Evolutionary conservation across 306 rosid genomes (phyloP).

Genomic region (Dryas alaskensis): DNA sequence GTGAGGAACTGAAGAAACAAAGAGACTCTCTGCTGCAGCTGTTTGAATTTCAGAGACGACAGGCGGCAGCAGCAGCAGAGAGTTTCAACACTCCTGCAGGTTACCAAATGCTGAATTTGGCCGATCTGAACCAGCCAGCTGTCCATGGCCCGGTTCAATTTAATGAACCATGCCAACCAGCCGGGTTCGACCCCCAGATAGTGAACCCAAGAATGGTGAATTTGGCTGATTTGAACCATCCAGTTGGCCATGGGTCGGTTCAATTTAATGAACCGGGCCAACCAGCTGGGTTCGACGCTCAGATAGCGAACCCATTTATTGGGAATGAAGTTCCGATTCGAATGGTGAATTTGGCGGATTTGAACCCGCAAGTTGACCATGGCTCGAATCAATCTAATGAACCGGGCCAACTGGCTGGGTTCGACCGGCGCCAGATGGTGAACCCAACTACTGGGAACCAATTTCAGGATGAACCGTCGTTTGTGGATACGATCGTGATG

Average conservation of each 20-base stretch:
- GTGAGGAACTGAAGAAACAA: conserved; percentile 25
- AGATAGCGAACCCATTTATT: no score
- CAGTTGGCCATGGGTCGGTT: no score
- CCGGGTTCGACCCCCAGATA: background rate
- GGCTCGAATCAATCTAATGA: background rate
- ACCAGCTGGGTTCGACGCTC: no score
- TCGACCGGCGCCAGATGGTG: background rate
- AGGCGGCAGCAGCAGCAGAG: background rate
- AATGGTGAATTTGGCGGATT: background rate
- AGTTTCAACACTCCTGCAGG: background rate
- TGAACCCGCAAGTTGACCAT: background rate
- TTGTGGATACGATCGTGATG: background rate
- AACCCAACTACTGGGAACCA: background rate
- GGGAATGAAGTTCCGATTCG: background rate
- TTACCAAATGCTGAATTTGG: background rate
- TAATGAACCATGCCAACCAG: background rate
- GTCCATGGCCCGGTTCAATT: background rate
- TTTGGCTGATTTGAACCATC: no score
- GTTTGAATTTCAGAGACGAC: background rate
- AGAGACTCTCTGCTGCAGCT: conserved; percentile 18
- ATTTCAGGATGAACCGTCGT: background rate
- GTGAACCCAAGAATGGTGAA: background rate
- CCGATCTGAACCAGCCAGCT: background rate
- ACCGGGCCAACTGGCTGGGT: background rate
- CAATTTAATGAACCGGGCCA: no score